A percentile compares a stretch with the other conserved stretches of the same genome.
These are phyloP conservation scores for Rubroboletus pulcherrimus DNA, from an alignment of 768 basidiomycete genomes.

Conservation along the genomic window DNA sequence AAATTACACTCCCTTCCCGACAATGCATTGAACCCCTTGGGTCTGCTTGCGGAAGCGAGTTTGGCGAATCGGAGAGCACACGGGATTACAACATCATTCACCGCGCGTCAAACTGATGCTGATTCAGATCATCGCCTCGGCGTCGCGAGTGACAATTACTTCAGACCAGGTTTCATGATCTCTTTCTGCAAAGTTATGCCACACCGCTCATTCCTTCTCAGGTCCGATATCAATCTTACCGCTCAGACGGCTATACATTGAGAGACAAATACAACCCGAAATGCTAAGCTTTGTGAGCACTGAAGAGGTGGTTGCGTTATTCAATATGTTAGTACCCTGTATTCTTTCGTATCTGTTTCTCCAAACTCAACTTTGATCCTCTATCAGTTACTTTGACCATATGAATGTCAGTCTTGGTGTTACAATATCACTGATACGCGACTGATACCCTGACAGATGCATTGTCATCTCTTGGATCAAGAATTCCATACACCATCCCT, in stretches of 20 bases:
- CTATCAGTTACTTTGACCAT: slow-evolving; percentile 66
- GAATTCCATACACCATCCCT: slow-evolving; percentile 92
- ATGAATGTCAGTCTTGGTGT: slow-evolving; percentile 53
- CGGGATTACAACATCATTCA: slow-evolving; percentile 39
- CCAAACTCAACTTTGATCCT: slow-evolving; percentile 2
- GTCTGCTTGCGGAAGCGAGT: slow-evolving; percentile 87
- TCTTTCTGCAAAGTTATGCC: neutral
- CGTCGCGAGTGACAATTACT: slow-evolving; percentile 84
- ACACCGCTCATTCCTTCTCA: slow-evolving; percentile 26
- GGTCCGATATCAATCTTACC: slow-evolving; percentile 89
- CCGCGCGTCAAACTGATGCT: slow-evolving; percentile 35
- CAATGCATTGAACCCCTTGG: slow-evolving; percentile 88
- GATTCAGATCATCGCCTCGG: slow-evolving; percentile 56
- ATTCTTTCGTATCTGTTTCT: neutral
- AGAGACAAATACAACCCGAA: slow-evolving; percentile 88
- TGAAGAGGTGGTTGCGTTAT: slow-evolving; percentile 88
- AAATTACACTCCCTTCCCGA: slow-evolving; percentile 90
- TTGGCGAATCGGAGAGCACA: slow-evolving; percentile 68
- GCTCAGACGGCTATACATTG: slow-evolving; percentile 76
- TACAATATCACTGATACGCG: neutral
- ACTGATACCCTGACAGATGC: slow-evolving; percentile 47
- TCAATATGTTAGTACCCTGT: slow-evolving; percentile 70
- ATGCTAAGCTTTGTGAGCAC: slow-evolving; percentile 86
- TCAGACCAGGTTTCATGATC: slow-evolving; percentile 71
- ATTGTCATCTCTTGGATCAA: slow-evolving; percentile 76